Conservation (phyloP, 2,329 filamentous ascomycete species). For the Xylariaceae sp. region DNA sequence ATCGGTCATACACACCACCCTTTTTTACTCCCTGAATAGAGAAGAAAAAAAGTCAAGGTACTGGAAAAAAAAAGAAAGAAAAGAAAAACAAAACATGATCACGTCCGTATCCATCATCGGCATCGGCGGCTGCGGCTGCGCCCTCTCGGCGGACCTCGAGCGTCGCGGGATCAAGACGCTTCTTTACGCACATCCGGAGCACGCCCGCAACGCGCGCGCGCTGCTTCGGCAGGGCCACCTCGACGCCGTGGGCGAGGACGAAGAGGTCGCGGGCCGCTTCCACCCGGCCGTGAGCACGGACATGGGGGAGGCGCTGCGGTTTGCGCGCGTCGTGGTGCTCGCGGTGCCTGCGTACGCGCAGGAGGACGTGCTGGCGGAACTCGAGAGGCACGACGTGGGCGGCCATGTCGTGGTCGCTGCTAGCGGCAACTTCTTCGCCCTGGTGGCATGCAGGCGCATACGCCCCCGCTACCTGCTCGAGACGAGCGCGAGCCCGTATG, state of each 20-base stretch:
- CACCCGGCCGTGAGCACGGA: slow-evolving; percentile 8
- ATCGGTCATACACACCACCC: background rate
- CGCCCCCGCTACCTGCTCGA: slow-evolving; percentile 13
- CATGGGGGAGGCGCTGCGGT: slow-evolving; percentile 12
- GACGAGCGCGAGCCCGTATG: slow-evolving; percentile 13
- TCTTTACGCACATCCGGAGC: slow-evolving; percentile 16
- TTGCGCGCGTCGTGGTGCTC: slow-evolving; percentile 11
- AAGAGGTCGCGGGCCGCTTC: slow-evolving; percentile 10
- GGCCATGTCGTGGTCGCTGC: slow-evolving; percentile 11
- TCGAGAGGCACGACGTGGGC: slow-evolving; percentile 9
- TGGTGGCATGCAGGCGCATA: slow-evolving; percentile 9
- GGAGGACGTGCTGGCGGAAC: slow-evolving; percentile 9
- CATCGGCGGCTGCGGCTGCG: slow-evolving; percentile 12
- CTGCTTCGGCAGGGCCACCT: slow-evolving; percentile 9
- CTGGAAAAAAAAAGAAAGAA: background rate
- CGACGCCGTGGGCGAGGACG: slow-evolving; percentile 7
- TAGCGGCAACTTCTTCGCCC: slow-evolving; percentile 16
- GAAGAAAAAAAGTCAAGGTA: background rate
- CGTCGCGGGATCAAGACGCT: slow-evolving; percentile 12
- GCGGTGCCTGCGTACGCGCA: slow-evolving; percentile 15
- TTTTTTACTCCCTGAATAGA: background rate
- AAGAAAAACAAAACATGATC: slow-evolving; percentile 6
- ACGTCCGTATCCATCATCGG: slow-evolving; percentile 13
- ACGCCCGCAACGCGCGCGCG: slow-evolving; percentile 9
- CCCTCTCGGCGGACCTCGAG: slow-evolving; percentile 16